Conservation (phyloP, 768 basidiomycete species). For the Hypholoma sublateritium region DNA sequence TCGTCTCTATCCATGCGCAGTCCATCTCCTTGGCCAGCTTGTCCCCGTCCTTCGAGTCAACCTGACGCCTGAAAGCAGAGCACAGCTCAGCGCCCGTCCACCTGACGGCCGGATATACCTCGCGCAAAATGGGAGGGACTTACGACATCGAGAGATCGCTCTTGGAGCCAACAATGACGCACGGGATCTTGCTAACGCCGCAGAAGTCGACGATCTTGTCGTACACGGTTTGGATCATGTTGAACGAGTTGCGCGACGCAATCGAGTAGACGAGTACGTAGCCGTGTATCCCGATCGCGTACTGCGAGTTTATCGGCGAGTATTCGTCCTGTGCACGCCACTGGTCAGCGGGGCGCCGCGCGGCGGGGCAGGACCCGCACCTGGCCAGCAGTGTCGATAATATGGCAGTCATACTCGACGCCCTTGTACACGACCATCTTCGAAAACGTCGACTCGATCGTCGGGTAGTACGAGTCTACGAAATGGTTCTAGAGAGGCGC, state of each 20-base stretch:
- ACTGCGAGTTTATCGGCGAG: constrained; percentile 88
- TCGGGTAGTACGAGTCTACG: constrained; percentile 92
- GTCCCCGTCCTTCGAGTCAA: constrained; percentile 71
- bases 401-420: constrained; percentile 92
- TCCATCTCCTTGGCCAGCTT: constrained; percentile 69
- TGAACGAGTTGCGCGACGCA: constrained; percentile 84
- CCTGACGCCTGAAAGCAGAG: constrained; percentile 57
- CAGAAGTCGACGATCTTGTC: constrained; percentile 96
- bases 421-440: constrained; percentile 89
- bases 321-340: constrained; percentile 71
- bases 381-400: constrained; percentile 98
- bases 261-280: constrained; percentile 97
- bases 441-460: constrained; percentile 85
- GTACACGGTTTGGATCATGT: constrained; percentile 92
- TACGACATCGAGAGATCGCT: constrained; percentile 55
- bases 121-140: constrained; percentile 20
- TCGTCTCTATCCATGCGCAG: constrained; percentile 86
- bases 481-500: constrained; percentile 59
- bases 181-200: constrained; percentile 83
- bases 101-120: not conserved
- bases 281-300: constrained; percentile 96
- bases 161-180: constrained; percentile 95
- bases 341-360: not conserved
- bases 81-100: not conserved
- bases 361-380: constrained; percentile 39